These are phyloP conservation scores for Mortierella hygrophila DNA, from an alignment of 192 early-diverging fungal species.

Conservation along the genomic window DNA sequence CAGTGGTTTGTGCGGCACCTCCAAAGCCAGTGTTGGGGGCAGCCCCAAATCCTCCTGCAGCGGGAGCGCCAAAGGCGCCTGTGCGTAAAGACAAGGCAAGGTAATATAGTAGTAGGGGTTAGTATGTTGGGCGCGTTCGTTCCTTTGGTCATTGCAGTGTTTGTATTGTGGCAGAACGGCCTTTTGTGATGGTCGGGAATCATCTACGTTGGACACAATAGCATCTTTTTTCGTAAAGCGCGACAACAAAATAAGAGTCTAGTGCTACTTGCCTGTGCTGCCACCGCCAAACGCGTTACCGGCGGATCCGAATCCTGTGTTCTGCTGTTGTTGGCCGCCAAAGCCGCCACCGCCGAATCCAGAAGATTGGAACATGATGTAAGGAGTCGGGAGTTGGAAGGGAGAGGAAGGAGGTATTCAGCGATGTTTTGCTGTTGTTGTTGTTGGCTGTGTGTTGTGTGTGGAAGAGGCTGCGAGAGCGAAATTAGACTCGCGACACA, in stretches of 20 bases:
- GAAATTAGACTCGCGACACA: conserved; percentile 1
- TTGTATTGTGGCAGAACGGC: not conserved
- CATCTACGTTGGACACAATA: not conserved
- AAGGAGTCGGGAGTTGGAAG: not conserved
- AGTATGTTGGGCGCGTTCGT: not conserved
- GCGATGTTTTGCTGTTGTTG: not conserved
- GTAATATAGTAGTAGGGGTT: not conserved
- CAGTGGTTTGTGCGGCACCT: conserved; percentile 22
- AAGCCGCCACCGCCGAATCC: conserved; percentile 47
- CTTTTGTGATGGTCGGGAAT: not conserved
- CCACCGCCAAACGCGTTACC: conserved; percentile 46
- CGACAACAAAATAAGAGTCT: not conserved
- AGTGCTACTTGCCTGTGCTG: conserved; percentile 33
- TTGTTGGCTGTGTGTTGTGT: not conserved
- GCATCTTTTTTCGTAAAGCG: not conserved
- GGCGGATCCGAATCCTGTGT: conserved; percentile 44
- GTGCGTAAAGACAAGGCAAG: not conserved
- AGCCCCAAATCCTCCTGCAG: conserved; percentile 49
- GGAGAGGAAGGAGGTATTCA: not conserved
- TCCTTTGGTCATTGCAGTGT: not conserved
- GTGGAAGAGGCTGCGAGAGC: not conserved
- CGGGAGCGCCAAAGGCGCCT: conserved; percentile 47
- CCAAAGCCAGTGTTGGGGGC: conserved; percentile 43
- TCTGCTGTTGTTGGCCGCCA: conserved; percentile 52
- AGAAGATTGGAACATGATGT: conserved; percentile 30